These are phyloP conservation scores for Beauveria brongniartii DNA, from an alignment of 2,329 filamentous ascomycete species.

Conservation along the genomic window DNA sequence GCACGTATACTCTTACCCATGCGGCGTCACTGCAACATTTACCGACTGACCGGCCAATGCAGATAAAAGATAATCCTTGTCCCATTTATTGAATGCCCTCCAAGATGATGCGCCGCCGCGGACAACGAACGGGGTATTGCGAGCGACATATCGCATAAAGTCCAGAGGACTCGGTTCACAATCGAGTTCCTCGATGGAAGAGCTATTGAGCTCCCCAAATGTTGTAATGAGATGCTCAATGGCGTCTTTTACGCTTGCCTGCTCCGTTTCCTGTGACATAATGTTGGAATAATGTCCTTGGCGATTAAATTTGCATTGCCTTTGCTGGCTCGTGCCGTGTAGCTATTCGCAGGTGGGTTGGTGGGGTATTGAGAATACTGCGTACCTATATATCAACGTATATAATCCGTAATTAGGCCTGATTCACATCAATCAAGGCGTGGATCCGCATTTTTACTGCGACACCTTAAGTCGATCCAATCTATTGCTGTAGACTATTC, in stretches of 20 bases:
- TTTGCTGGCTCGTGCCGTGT: too few relatives aligned
- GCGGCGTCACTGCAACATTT: constrained; percentile 71
- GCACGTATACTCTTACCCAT: constrained; percentile 40
- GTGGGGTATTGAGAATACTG: too few relatives aligned
- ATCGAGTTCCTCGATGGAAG: constrained; percentile 49
- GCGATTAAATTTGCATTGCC: neutral
- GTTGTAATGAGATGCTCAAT: constrained; percentile 47
- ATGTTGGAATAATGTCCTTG: neutral
- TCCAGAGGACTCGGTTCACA: constrained; percentile 65
- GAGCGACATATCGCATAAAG: constrained; percentile 69
- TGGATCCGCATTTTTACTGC: too few relatives aligned
- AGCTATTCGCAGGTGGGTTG: too few relatives aligned
- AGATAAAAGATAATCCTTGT: constrained; percentile 47
- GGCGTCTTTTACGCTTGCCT: constrained; percentile 6
- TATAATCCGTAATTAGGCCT: too few relatives aligned
- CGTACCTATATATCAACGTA: too few relatives aligned
- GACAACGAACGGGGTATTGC: constrained; percentile 68
- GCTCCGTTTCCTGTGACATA: neutral
- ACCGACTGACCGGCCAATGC: constrained; percentile 50
- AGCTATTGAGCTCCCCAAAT: constrained; percentile 67
- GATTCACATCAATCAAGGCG: too few relatives aligned
- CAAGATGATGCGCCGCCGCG: constrained; percentile 54
- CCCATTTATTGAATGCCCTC: constrained; percentile 57
- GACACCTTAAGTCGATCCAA: too few relatives aligned
- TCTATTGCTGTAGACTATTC: too few relatives aligned